Evolutionary conservation across 2,329 filamentous ascomycete species (phyloP).

Genomic region (Xylaria sp.): DNA sequence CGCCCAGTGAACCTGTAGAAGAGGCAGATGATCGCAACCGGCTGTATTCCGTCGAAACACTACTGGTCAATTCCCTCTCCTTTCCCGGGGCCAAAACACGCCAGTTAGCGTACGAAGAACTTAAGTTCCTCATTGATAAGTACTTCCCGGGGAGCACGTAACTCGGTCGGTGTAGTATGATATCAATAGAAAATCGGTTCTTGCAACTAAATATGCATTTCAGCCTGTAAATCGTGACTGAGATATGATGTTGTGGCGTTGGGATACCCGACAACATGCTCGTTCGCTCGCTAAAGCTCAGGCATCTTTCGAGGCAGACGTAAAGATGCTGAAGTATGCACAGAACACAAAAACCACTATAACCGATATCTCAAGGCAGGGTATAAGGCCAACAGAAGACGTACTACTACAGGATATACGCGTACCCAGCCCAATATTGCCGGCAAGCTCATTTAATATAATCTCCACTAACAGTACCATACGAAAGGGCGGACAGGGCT

Average conservation of each 20-base stretch:
- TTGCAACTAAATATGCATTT: too few relatives aligned
- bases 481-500: conserved; percentile 18
- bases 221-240: too few relatives aligned
- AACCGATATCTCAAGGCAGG: conserved; percentile 19
- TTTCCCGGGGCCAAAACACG: background rate
- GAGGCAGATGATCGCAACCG: background rate
- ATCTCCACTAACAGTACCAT: conserved; percentile 26
- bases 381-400: conserved; percentile 18
- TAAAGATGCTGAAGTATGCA: conserved; percentile 29
- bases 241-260: too few relatives aligned
- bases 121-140: background rate
- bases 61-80: background rate
- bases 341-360: conserved; percentile 1
- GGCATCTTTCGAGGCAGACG: too few relatives aligned
- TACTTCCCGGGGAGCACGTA: background rate
- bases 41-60: background rate
- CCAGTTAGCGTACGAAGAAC: background rate
- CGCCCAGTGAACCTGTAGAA: background rate
- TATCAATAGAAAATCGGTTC: too few relatives aligned
- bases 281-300: too few relatives aligned
- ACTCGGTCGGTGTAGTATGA: background rate
- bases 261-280: too few relatives aligned
- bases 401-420: background rate
- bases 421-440: conserved; percentile 3
- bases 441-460: conserved; percentile 31